Evolutionary conservation across 192 early-diverging fungal species (phyloP), one percentile per base, ranked within the genome.

Genomic region (Podila clonocystis): DNA sequence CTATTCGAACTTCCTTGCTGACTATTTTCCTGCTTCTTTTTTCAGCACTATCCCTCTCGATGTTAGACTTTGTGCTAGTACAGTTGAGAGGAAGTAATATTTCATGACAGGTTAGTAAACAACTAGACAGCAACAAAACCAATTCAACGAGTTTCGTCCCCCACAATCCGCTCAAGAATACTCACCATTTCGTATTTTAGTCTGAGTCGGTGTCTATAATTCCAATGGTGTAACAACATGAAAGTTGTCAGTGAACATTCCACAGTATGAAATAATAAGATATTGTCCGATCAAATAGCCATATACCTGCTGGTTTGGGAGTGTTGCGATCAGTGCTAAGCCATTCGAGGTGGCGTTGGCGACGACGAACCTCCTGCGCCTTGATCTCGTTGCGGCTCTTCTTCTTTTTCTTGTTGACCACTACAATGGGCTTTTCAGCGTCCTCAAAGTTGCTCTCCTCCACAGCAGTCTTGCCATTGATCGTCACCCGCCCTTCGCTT

Each of bases 321-420:
- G 71, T 80, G 31, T 70, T 70, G 13, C 72, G 72, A 49, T 80
- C 77, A 19, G 70, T 71, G 19, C 82, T 78, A 0, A 88, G 62
- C 87, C 87, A 88, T 34, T 88, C 83, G 33, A 88, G 71, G 60
- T 88, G 87, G 31, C 87, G 78, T 5, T 72, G 65, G 45, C 87
- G 82, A 57, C 86, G 85, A 59, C 87, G 84, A 17, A 68, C 75
- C 63, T 84, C 84, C 48, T 84, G 83, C 0, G 70, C 78, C 70
- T 88, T 88, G 41, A 88, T 13, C n/a, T 88, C 85, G 71, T 88
- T 88, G 29, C 85, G 64, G 33, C 84, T 87, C 84, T 85, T 86
- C 75, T 87, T 86, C 75, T 88, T 88, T 72, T 86, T 85, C 76
- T 87, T 87, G 67, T 82, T 82, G 9, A 84, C 65, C 17, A 87